phyloP scores from a whole-genome alignment of 2,329 filamentous ascomycete genomes.

The Trichophyton benhamiae region DNA sequence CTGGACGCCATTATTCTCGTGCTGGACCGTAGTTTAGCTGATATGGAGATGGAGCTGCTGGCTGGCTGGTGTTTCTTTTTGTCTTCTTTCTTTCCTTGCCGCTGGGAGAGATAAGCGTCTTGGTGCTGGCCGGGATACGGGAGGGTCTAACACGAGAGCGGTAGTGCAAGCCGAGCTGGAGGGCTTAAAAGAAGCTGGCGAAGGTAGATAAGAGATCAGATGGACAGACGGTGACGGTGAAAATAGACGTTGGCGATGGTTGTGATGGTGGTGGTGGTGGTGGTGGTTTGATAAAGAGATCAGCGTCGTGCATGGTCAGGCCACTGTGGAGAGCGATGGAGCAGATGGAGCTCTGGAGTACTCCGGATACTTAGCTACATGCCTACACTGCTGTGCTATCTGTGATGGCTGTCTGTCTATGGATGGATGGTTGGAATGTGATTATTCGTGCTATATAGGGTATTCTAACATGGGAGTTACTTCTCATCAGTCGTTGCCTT shows the following conservation, averaged over 20 bases:
- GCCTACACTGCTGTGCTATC: too few species aligned
- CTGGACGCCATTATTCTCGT: not conserved
- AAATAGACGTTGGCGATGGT: too few species aligned
- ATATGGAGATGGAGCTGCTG: too few species aligned
- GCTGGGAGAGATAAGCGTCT: not conserved
- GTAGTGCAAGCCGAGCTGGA: not conserved
- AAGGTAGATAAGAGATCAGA: not conserved
- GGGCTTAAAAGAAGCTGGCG: too few species aligned
- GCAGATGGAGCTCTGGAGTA: not conserved
- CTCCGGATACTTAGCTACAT: not conserved
- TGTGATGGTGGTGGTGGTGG: too few species aligned
- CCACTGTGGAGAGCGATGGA: too few species aligned
- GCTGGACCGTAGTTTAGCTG: too few species aligned
- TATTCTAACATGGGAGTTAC: not conserved
- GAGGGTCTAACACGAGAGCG: not conserved
- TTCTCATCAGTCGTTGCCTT: slow-evolving; percentile 7
- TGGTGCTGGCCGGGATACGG: not conserved
- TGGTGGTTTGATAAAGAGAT: too few species aligned
- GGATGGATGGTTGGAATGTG: not conserved
- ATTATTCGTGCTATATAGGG: not conserved
- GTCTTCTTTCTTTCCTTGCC: not conserved
- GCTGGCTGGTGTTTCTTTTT: too few species aligned
- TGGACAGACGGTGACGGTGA: not conserved
- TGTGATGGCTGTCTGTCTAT: too few species aligned
- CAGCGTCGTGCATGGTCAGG: too few species aligned